Conservation (phyloP, 108 stramenopile species). For the Mediolabrus comicus region DNA sequence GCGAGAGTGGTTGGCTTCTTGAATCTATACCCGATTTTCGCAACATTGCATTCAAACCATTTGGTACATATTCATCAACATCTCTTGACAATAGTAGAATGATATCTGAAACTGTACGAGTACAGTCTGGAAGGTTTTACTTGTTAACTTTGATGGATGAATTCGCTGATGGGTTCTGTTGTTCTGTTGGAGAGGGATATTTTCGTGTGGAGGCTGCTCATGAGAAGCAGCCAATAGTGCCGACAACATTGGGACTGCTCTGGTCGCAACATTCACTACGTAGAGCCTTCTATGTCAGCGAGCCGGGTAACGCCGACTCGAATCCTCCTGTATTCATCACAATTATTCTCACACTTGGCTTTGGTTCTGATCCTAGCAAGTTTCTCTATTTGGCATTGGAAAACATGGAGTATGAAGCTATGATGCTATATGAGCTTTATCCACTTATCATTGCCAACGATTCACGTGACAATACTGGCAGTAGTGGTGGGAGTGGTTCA, state of each 20-base stretch:
- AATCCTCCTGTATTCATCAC: conserved; percentile 18
- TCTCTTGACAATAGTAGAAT: conserved; percentile 31
- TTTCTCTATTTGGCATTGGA: conserved; percentile 31
- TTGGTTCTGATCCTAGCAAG: conserved; percentile 25
- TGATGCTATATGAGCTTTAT: conserved; percentile 35
- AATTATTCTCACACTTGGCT: conserved; percentile 31
- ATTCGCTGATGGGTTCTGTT: conserved; percentile 46
- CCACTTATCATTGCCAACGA: conserved; percentile 22
- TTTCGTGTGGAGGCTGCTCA: conserved; percentile 34
- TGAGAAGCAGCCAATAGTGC: conserved; percentile 9
- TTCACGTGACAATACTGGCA: background rate
- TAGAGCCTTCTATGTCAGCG: conserved; percentile 24
- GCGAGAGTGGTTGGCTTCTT: conserved; percentile 36
- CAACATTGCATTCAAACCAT: conserved; percentile 26
- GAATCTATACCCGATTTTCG: conserved; percentile 49
- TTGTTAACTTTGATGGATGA: conserved; percentile 39
- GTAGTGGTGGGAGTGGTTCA: background rate
- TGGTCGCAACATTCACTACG: conserved; percentile 35
- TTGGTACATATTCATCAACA: conserved; percentile 22
- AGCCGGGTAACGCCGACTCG: background rate
- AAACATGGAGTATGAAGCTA: conserved; percentile 28
- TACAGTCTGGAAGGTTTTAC: conserved; percentile 34
- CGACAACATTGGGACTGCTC: conserved; percentile 29
- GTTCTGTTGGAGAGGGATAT: conserved; percentile 29
- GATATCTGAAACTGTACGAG: conserved; percentile 22